phyloP scores from a whole-genome alignment of 2,329 filamentous ascomycete species.

The Aspergillus arachidicola region DNA sequence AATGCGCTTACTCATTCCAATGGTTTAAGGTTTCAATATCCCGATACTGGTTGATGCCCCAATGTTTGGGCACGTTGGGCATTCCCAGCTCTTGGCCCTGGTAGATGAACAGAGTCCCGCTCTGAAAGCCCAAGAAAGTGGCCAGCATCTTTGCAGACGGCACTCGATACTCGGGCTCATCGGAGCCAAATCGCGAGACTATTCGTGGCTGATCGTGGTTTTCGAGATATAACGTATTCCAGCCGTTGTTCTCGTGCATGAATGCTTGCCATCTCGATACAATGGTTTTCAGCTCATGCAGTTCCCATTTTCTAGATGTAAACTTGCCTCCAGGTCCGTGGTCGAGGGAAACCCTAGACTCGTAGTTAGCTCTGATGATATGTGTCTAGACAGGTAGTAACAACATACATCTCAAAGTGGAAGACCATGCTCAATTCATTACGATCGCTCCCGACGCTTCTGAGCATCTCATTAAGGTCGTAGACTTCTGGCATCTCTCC shows the following conservation, averaged over 20 bases:
- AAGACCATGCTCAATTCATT: constrained; percentile 71
- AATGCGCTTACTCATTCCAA: constrained; percentile 46
- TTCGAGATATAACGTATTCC: constrained; percentile 66
- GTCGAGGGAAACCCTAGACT: neutral
- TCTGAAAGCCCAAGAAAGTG: constrained; percentile 57
- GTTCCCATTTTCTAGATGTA: constrained; percentile 40
- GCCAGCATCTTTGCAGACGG: constrained; percentile 56
- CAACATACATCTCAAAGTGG: constrained; percentile 59
- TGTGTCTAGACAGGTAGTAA: too few relatives aligned
- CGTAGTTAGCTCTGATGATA: neutral
- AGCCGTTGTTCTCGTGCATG: constrained; percentile 60
- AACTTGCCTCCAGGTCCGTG: neutral
- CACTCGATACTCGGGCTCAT: constrained; percentile 50
- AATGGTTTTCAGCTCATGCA: constrained; percentile 55
- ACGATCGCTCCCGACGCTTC: constrained; percentile 56
- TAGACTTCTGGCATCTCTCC: constrained; percentile 60
- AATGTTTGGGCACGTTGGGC: constrained; percentile 58
- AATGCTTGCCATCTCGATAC: constrained; percentile 61
- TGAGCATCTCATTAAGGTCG: constrained; percentile 52
- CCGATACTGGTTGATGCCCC: constrained; percentile 49
- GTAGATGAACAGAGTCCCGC: constrained; percentile 66
- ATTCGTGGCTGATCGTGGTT: constrained; percentile 66
- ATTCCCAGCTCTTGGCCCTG: constrained; percentile 71
- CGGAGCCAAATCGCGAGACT: constrained; percentile 57
- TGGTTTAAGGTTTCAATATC: constrained; percentile 59